Conservation (phyloP, 2,329 filamentous ascomycete species). For the Colletotrichum siamense region DNA sequence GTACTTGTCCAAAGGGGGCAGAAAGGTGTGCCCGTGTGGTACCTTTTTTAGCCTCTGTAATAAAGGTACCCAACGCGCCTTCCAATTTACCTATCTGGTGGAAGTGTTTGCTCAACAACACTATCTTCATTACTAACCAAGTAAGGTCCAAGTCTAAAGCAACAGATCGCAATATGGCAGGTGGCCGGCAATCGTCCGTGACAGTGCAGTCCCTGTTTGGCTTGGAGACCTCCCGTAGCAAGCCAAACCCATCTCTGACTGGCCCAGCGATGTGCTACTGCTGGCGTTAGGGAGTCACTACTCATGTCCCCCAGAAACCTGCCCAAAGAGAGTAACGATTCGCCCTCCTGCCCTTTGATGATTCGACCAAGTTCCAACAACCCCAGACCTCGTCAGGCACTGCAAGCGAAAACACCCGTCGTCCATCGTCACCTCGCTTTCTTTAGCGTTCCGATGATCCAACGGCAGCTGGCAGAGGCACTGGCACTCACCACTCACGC, state of each 20-base stretch:
- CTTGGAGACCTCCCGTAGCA: neutral
- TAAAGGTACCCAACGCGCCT: neutral
- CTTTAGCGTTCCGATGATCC: constrained; percentile 5
- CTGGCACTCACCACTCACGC: neutral
- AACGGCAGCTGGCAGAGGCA: neutral
- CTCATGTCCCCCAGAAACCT: constrained; percentile 1
- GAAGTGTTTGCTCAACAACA: neutral
- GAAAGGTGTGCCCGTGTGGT: neutral
- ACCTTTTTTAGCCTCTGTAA: neutral
- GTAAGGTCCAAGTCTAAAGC: neutral
- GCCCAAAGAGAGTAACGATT: neutral
- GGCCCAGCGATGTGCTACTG: neutral
- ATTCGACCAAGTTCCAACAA: neutral
- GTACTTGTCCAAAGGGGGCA: neutral
- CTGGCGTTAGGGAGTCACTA: neutral
- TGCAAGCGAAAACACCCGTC: neutral
- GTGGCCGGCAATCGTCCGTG: constrained; percentile 1
- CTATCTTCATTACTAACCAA: neutral
- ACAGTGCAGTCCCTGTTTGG: neutral
- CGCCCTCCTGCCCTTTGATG: neutral
- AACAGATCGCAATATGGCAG: constrained; percentile 5
- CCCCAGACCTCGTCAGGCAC: neutral
- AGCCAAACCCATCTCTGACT: neutral
- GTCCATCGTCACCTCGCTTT: constrained; percentile 11
- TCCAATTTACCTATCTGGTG: neutral